These are phyloP conservation scores for Geotrichum carabidarum DNA, from an alignment of 1,139 yeast genomes.

Conservation along the genomic window DNA sequence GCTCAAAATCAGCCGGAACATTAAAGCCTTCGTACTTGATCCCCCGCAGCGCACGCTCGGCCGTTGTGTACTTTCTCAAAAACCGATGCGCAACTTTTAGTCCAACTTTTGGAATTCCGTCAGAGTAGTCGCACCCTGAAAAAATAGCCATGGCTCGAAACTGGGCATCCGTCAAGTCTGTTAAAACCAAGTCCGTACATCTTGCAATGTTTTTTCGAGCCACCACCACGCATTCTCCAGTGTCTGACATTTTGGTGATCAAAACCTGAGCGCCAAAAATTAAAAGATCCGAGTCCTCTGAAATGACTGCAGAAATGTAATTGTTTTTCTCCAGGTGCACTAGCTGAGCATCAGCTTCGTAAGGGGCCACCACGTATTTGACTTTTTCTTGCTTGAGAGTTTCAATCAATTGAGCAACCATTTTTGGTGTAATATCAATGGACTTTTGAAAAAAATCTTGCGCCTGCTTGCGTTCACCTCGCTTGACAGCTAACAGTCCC, in stretches of 20 bases:
- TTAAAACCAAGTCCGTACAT: slow-evolving; percentile 43
- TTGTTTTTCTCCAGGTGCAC: slow-evolving; percentile 78
- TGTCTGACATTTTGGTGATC: slow-evolving; percentile 71
- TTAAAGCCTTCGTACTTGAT: slow-evolving; percentile 55
- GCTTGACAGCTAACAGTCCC: slow-evolving; percentile 38
- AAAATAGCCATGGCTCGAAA: slow-evolving; percentile 74
- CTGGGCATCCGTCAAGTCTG: slow-evolving; percentile 49
- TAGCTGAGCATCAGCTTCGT: slow-evolving; percentile 97
- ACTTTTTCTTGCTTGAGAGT: slow-evolving; percentile 55
- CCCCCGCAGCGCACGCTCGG: slow-evolving; percentile 53
- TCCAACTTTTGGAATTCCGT: slow-evolving; percentile 79
- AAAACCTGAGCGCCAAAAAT: slow-evolving; percentile 78
- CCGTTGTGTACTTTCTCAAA: slow-evolving; percentile 48
- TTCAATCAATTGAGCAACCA: slow-evolving; percentile 83
- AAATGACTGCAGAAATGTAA: slow-evolving; percentile 74
- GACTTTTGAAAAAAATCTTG: slow-evolving; percentile 68
- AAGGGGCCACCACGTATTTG: slow-evolving; percentile 87
- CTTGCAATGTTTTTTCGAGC: slow-evolving; percentile 40
- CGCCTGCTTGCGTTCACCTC: slow-evolving; percentile 58
- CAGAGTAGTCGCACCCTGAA: slow-evolving; percentile 94
- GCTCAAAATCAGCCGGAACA: slow-evolving; percentile 55
- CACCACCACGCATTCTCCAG: slow-evolving; percentile 70
- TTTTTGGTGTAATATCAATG: slow-evolving; percentile 81
- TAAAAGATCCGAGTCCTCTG: slow-evolving; percentile 91
- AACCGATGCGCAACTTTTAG: slow-evolving; percentile 66